Conservation (phyloP, 768 basidiomycete species). For the Lepiota brunneoincarnata region DNA sequence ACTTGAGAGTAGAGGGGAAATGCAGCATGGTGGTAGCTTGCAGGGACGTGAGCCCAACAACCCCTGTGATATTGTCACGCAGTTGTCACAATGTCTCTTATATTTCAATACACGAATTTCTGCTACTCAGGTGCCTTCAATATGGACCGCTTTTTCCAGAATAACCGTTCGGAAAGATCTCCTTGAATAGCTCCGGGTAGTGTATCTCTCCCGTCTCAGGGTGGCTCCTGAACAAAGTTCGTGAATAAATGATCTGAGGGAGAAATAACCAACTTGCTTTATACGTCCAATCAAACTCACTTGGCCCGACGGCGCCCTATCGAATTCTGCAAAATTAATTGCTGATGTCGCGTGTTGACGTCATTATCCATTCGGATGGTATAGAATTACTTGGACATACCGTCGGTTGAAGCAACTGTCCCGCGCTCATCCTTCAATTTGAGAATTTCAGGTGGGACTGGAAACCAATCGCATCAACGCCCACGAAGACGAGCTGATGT, state of each 20-base stretch:
- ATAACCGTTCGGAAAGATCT: slow-evolving; percentile 65
- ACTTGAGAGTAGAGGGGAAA: slow-evolving; percentile 22
- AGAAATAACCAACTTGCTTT: slow-evolving; percentile 48
- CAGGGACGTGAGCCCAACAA: background rate
- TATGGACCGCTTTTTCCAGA: slow-evolving; percentile 27
- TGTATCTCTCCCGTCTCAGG: slow-evolving; percentile 78
- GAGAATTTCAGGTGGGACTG: slow-evolving; percentile 59
- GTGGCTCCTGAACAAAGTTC: slow-evolving; percentile 57
- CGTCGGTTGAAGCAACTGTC: slow-evolving; percentile 51
- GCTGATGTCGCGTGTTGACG: slow-evolving; percentile 41
- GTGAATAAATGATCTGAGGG: background rate
- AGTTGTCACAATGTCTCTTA: background rate
- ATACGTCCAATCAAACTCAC: slow-evolving; percentile 76
- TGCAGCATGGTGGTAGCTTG: slow-evolving; percentile 23
- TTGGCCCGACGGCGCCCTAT: slow-evolving; percentile 61
- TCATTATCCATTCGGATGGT: background rate
- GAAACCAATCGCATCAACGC: background rate
- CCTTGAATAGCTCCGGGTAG: slow-evolving; percentile 69
- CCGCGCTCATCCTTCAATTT: slow-evolving; percentile 60
- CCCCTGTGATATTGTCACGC: background rate
- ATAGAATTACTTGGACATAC: slow-evolving; percentile 36
- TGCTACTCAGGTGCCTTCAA: slow-evolving; percentile 16
- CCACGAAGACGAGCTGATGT: background rate
- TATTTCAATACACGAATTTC: no score
- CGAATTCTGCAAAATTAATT: slow-evolving; percentile 80